A percentile compares a stretch with the other conserved stretches of the same genome.
Evolutionary conservation across 768 basidiomycete genomes (phyloP).

Genomic region (Coprinopsis marcescibilis): DNA sequence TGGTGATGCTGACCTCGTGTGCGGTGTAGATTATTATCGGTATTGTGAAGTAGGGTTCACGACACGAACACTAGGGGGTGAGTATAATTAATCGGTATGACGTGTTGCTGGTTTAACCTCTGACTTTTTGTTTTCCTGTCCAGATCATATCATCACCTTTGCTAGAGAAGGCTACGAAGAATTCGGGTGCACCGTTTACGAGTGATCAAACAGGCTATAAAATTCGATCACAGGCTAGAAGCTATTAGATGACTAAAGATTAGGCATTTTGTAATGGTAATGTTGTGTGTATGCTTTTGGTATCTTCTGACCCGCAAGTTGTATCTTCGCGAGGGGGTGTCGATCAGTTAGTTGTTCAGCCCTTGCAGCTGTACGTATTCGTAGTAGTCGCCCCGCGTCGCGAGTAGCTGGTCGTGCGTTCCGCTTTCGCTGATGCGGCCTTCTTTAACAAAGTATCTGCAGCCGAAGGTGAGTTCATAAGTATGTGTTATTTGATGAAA

Average conservation of each 20-base stretch:
- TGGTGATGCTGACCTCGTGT: conserved; percentile 1
- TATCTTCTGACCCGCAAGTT: too few species aligned
- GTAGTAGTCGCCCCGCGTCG: conserved; percentile 60
- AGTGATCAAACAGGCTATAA: conserved; percentile 26
- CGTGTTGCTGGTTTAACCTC: neutral
- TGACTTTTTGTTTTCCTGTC: neutral
- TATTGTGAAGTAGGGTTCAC: conserved; percentile 76
- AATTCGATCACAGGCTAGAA: too few species aligned
- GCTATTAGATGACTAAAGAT: too few species aligned
- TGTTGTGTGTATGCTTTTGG: too few species aligned
- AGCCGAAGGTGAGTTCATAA: neutral
- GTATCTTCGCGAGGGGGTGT: too few species aligned
- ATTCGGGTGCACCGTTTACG: conserved; percentile 45
- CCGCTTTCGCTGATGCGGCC: conserved; percentile 78
- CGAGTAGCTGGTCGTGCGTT: conserved; percentile 76
- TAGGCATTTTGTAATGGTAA: too few species aligned
- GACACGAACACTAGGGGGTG: conserved; percentile 59
- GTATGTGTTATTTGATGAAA: neutral
- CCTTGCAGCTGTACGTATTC: conserved; percentile 83
- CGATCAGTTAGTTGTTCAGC: too few species aligned
- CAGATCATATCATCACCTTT: conserved; percentile 64
- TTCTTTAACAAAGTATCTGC: conserved; percentile 85
- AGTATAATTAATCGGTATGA: conserved; percentile 14
- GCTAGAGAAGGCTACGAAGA: conserved; percentile 58
- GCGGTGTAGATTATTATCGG: conserved; percentile 34